Base-by-base conservation (phyloP, 306 rosid genomes). In the Acmispon strigosus region DNA sequence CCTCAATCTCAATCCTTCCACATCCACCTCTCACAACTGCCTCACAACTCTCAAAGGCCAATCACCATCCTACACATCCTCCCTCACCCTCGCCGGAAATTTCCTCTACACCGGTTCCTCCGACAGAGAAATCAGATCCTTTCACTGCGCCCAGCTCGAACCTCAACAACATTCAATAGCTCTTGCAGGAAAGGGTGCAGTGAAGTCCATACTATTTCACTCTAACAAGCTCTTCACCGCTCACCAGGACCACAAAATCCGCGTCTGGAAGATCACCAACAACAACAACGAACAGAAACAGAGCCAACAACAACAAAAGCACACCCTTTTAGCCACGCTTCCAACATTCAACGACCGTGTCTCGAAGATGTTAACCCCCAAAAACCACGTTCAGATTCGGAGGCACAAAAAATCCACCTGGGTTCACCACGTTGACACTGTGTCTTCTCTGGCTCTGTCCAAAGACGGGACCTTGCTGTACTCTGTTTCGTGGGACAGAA, bases 371-470 rank as follows among this genome's bases (percentile, higher is more conserved):
- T 39, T 94, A 48, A 48, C 64, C 34, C 92, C 96, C 0, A 89
- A 89, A n/a, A 89, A 84, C 81, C 94, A 84, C 18, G 95, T 94
- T 17, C 84, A 68, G 39, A 86, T 90, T 48, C 83, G 97, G 45
- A 82, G 98, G 72, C 97, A 94, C 85, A 89, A 87, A 77, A 94
- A 70, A 49, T 67, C 89, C 78, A 89, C 95, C 1, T 94, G 97
- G 98, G 92, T 90, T 10, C 96, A 94, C 49, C 98, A 94, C 42
- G 98, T 94, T 5, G 97, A 94, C 73, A 32, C 98, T 0, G 97
- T 94, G 5, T 87, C 98, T 6, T 86, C 92, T 7, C 84, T 94
- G 0, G 95, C 98, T 61, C 39, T 90, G 29, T 94, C 98, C 39
- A 60, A 52, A 2, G 96, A 94, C 11, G 88, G 84, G 14, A 70